Evolutionary conservation across 2,329 filamentous ascomycete genomes (phyloP).

Genomic region (Ilyonectria sp.): DNA sequence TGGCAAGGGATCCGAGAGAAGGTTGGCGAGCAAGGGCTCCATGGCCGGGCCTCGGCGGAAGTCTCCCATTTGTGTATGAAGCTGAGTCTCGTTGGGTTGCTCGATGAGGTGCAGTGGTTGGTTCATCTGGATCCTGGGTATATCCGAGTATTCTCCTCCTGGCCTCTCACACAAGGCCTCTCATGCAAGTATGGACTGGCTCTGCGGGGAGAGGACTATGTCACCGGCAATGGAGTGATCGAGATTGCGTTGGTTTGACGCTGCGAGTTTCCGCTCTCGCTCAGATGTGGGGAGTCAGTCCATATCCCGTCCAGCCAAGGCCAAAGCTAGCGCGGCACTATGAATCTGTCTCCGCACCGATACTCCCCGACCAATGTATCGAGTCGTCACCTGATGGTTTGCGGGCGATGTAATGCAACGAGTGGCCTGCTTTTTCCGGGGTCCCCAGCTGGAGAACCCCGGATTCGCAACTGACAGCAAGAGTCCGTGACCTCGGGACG

Average conservation of each 20-base stretch:
- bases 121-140: background rate
- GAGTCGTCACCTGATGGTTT: conserved; percentile 3
- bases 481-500: conserved; percentile 5
- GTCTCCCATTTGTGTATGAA: conserved; percentile 22
- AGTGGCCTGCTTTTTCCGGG: conserved; percentile 32
- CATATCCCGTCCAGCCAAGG: background rate
- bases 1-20: conserved; percentile 32
- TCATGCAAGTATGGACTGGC: conserved; percentile 16
- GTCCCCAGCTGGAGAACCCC: conserved; percentile 32
- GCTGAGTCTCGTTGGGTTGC: background rate
- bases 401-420: conserved; percentile 5
- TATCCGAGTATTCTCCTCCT: background rate
- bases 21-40: conserved; percentile 33
- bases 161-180: background rate
- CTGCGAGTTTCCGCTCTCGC: background rate
- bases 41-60: conserved; percentile 25
- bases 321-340: conserved; percentile 11
- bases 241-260: background rate
- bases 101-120: background rate
- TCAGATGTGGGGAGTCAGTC: background rate
- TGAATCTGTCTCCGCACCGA: conserved; percentile 31
- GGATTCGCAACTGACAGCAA: conserved; percentile 19
- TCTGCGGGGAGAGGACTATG: conserved; percentile 15
- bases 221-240: conserved; percentile 9
- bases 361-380: conserved; percentile 29